Evolutionary conservation across 176 grass and related monocot species (phyloP).

Genomic region (Metroxylon sagu): DNA sequence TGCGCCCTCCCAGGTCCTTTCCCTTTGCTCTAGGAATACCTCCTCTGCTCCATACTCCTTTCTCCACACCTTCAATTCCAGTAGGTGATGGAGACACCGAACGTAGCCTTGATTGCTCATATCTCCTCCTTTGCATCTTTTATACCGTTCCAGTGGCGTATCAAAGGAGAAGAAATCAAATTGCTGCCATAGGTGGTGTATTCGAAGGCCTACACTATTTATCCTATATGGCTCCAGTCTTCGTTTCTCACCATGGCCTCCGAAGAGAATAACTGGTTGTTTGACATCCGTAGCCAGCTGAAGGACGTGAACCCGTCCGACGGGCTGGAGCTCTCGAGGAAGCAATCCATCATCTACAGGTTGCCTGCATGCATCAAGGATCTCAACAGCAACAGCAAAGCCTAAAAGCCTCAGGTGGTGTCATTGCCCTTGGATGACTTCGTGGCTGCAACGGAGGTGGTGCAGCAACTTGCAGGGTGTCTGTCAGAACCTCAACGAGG

Average conservation of each 20-base stretch:
- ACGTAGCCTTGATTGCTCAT: too few relatives aligned
- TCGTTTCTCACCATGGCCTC: neutral
- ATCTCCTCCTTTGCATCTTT: too few relatives aligned
- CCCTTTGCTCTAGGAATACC: too few relatives aligned
- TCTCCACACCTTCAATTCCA: too few relatives aligned
- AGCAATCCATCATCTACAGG: slow-evolving; percentile 54
- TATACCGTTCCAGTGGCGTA: too few relatives aligned
- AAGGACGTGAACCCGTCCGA: slow-evolving; percentile 13
- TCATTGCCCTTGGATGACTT: slow-evolving; percentile 47
- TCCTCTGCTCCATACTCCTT: too few relatives aligned
- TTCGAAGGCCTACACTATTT: too few relatives aligned
- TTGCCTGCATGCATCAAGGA: slow-evolving; percentile 70
- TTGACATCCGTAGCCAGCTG: slow-evolving; percentile 38
- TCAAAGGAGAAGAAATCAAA: too few relatives aligned
- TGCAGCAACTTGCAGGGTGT: slow-evolving; percentile 28
- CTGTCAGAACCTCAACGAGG: slow-evolving; percentile 30
- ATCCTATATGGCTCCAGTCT: too few relatives aligned
- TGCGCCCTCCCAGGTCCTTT: too few relatives aligned
- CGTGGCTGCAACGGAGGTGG: slow-evolving; percentile 27
- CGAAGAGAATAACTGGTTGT: slow-evolving; percentile 29
- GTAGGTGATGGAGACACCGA: too few relatives aligned
- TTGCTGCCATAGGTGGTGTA: too few relatives aligned
- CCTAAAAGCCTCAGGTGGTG: slow-evolving; percentile 60
- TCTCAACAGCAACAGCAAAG: slow-evolving; percentile 27
- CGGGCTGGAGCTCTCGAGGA: slow-evolving; percentile 45